Percentiles rank a stretch among this genome's conserved stretches.
phyloP scores from a whole-genome alignment of 257 asterid genomes.

The Gentiana dahurica region DNA sequence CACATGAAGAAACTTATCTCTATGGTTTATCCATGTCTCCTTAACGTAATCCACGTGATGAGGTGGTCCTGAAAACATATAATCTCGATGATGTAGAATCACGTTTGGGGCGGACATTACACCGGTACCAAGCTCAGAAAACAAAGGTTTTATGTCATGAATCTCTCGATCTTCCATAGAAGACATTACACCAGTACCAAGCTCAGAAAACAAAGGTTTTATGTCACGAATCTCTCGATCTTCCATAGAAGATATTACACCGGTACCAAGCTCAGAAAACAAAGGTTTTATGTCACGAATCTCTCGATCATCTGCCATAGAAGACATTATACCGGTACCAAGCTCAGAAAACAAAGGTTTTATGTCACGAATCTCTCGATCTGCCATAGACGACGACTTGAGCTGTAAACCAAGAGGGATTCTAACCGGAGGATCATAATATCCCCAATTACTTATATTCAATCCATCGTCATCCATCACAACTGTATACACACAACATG shows the following conservation, averaged over 20 bases:
- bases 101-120: slow-evolving; percentile 44
- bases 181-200: neutral
- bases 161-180: neutral
- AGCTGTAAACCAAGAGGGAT: slow-evolving; percentile 13
- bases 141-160: too few species aligned
- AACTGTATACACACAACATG: neutral
- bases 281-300: too few species aligned
- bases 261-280: slow-evolving; percentile 42
- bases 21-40: slow-evolving; percentile 3
- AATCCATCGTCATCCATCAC: slow-evolving; percentile 61
- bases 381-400: too few species aligned
- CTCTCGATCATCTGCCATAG: too few species aligned
- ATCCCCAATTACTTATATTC: slow-evolving; percentile 51
- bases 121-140: neutral
- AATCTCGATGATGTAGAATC: slow-evolving; percentile 50
- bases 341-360: too few species aligned
- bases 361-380: neutral
- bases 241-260: slow-evolving; percentile 20
- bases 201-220: too few species aligned
- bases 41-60: slow-evolving; percentile 26
- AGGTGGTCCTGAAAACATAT: slow-evolving; percentile 39
- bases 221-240: slow-evolving; percentile 7
- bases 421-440: slow-evolving; percentile 25
- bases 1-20: slow-evolving; percentile 36
- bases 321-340: too few species aligned